Evolutionary conservation across 2,329 filamentous ascomycete species (phyloP).

Genomic region (Aspergillus glaucus): DNA sequence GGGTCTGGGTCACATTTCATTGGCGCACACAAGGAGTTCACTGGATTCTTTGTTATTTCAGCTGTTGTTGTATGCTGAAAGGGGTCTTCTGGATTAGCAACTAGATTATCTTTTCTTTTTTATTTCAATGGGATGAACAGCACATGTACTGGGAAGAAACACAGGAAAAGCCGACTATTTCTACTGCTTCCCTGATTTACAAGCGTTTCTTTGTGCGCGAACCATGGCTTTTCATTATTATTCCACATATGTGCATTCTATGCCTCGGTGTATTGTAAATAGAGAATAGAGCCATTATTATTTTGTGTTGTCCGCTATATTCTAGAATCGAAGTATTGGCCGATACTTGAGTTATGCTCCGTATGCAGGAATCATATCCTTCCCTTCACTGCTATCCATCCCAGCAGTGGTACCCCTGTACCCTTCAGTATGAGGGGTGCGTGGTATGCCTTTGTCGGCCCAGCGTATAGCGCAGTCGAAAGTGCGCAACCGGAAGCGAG

Average conservation of each 20-base stretch:
- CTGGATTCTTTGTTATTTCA: slow-evolving; percentile 3
- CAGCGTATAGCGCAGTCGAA: no score
- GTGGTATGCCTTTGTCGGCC: no score
- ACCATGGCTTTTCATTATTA: background rate
- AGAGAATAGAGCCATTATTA: background rate
- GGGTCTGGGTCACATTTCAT: slow-evolving; percentile 20
- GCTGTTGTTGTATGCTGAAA: background rate
- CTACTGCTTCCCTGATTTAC: background rate
- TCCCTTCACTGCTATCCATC: no score
- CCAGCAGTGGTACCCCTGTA: no score
- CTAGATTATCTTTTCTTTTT: background rate
- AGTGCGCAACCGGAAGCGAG: no score
- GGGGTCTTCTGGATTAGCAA: background rate
- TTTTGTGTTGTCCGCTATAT: background rate
- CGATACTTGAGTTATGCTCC: no score
- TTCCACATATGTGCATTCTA: background rate
- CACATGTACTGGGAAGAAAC: background rate
- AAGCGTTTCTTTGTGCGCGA: no score
- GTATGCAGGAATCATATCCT: background rate
- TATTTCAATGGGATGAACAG: background rate
- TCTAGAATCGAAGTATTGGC: no score
- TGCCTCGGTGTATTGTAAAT: background rate
- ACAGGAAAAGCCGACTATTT: background rate
- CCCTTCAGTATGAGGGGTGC: no score
- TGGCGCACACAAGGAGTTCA: slow-evolving; percentile 16